Evolutionary conservation across 129 eudicot genomes (phyloP).

Genomic region (Scalesia atractyloides): DNA sequence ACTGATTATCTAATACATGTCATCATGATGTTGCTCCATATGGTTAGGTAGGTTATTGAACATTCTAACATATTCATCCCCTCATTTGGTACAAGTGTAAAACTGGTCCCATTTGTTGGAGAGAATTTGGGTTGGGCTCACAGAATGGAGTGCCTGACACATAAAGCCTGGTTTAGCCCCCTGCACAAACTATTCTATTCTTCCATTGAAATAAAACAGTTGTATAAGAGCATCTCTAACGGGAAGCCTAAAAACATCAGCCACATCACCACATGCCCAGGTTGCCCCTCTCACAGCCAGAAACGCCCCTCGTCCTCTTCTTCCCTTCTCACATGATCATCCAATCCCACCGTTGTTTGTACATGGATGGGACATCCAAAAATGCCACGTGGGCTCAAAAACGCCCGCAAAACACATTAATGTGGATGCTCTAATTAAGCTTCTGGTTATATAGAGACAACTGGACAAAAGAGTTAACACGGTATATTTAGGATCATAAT

Average conservation of each 20-base stretch:
- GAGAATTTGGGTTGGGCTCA: slow-evolving; percentile 1
- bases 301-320: too few relatives aligned
- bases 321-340: too few relatives aligned
- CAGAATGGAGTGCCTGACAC: background rate
- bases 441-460: background rate
- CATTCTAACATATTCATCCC: slow-evolving; percentile 3
- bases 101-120: background rate
- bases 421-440: too few relatives aligned
- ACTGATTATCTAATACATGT: slow-evolving; percentile 6
- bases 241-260: too few relatives aligned
- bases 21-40: slow-evolving; percentile 15
- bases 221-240: background rate
- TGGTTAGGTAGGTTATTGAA: background rate
- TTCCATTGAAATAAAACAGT: background rate
- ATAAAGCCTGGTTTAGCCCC: background rate
- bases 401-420: too few relatives aligned
- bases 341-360: too few relatives aligned
- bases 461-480: background rate
- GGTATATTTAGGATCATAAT: background rate
- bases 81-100: background rate
- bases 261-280: too few relatives aligned
- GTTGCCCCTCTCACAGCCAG: too few relatives aligned
- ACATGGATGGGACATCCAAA: too few relatives aligned
- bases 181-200: slow-evolving; percentile 4
- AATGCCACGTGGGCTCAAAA: too few relatives aligned